These are phyloP conservation scores for Jimgerdemannia lactiflua DNA, from an alignment of 192 early-diverging fungal genomes.

Conservation along the genomic window DNA sequence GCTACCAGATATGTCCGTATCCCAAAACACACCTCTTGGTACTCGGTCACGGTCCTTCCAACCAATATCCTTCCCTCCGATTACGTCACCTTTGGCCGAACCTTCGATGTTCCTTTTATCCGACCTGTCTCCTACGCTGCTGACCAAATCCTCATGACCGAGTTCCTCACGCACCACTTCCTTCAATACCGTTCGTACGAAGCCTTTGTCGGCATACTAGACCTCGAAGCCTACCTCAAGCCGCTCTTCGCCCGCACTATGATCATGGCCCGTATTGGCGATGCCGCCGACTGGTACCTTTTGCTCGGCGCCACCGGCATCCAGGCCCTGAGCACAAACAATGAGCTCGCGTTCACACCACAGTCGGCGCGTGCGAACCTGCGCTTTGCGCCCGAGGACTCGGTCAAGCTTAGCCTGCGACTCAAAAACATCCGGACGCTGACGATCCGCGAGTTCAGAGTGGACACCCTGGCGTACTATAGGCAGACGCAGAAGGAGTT, in stretches of 20 bases:
- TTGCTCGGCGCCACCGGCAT: neutral
- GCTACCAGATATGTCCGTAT: neutral
- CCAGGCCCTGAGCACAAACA: neutral
- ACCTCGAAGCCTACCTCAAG: constrained; percentile 13
- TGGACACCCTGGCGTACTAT: constrained; percentile 42
- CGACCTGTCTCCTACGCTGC: neutral
- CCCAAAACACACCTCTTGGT: neutral
- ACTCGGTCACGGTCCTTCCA: neutral
- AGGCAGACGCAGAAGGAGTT: constrained; percentile 12
- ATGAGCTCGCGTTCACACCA: neutral
- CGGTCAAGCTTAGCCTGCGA: constrained; percentile 23
- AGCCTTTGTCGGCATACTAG: neutral
- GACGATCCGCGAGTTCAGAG: constrained; percentile 38
- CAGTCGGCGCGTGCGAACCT: constrained; percentile 10
- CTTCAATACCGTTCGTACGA: constrained; percentile 6
- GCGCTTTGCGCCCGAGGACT: constrained; percentile 19
- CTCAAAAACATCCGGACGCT: constrained; percentile 39
- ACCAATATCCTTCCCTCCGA: neutral
- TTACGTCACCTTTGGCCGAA: neutral
- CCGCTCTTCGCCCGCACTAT: constrained; percentile 16
- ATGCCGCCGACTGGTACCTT: constrained; percentile 23
- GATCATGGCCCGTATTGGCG: constrained; percentile 20
- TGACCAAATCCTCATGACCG: constrained; percentile 1
- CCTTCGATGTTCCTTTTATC: neutral
- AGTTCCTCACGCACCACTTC: constrained; percentile 22